Base-by-base conservation (phyloP, 805 yeast species). In the Candida suzukii region DNA sequence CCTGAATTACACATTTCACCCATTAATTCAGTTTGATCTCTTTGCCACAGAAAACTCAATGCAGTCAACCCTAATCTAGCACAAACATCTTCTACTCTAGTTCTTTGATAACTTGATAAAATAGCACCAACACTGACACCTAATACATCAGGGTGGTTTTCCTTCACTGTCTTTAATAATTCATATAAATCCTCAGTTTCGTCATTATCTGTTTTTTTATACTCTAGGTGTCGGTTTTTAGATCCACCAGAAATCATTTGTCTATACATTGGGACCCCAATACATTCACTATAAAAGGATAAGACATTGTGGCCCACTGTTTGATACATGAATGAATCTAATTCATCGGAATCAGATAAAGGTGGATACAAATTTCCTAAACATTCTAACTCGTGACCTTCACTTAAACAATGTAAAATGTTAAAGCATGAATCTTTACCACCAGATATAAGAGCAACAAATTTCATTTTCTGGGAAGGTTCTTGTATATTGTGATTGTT, bases 41-140 rank as follows among this genome's bases (percentile, higher is more conserved):
- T 66, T 54, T 88, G 95, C 99, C 99, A 93, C 25, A 93, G 67
- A 53, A 74, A 93, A 1, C 95, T 75, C 48, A 93, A 63, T 0
- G 83, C 72, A 0, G 79, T 74, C 35, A 93, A 62, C 0, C 82
- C 82, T 30, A 88, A 63, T 41, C 95, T 66, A 13, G 66, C 70
- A 56, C 98, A 91, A 0, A 91, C 96, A 58, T 85, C 76, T 57
- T 93, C 99, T 3, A 93, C 98, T 48, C 99, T 68, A 0, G 90
- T 83, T 49, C 98, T 71, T 63, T 93, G 99, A 58, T 93, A 93
- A n/a, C 88, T 87, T 0, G 98, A 90, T 27, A 88, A 66, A 39
- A 93, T 93, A 2, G 99, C 99, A 2, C 99, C 99, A 21, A 91
- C 95, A 42, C 95, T 83, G 9, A 93, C 96, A 2, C 80, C 98